Evolutionary conservation across 768 basidiomycete genomes (phyloP).

Genomic region (Pisolithus albus): DNA sequence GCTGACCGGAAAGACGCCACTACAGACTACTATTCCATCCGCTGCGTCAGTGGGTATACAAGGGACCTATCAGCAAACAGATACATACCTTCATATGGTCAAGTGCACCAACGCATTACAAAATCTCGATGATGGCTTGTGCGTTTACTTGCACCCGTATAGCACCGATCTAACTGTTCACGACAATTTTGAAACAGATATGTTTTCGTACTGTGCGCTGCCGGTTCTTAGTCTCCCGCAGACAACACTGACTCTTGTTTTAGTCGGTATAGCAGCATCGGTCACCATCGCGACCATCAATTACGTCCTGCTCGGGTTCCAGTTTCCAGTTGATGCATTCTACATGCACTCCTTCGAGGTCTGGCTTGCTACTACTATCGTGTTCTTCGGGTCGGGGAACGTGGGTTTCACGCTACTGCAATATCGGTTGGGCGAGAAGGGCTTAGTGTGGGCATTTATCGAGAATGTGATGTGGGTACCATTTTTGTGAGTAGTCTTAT

Average conservation of each 20-base stretch:
- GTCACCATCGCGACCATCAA: slow-evolving; percentile 64
- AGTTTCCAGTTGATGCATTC: slow-evolving; percentile 65
- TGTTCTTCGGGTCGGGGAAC: slow-evolving; percentile 71
- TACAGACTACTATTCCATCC: slow-evolving; percentile 85
- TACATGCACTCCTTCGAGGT: slow-evolving; percentile 79
- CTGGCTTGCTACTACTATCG: slow-evolving; percentile 69
- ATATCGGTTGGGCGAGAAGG: slow-evolving; percentile 53
- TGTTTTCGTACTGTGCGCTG: slow-evolving; percentile 47
- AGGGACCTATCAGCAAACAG: slow-evolving; percentile 80
- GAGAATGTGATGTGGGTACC: slow-evolving; percentile 26
- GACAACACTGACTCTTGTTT: not conserved
- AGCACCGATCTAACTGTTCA: slow-evolving; percentile 2
- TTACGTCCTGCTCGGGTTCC: slow-evolving; percentile 68
- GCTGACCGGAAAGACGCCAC: not conserved
- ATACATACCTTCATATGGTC: slow-evolving; percentile 75
- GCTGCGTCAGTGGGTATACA: slow-evolving; percentile 63
- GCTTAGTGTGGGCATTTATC: slow-evolving; percentile 16
- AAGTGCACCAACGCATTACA: slow-evolving; percentile 72
- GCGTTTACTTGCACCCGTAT: slow-evolving; percentile 12
- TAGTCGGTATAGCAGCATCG: slow-evolving; percentile 55
- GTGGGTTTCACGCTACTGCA: slow-evolving; percentile 66
- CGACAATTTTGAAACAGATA: slow-evolving; percentile 23
- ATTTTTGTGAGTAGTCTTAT: slow-evolving; percentile 31
- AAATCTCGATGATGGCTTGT: slow-evolving; percentile 57
- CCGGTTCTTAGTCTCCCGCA: not conserved